Base-by-base conservation (phyloP, 2,329 filamentous ascomycete genomes). In the Diaporthe batatas region DNA sequence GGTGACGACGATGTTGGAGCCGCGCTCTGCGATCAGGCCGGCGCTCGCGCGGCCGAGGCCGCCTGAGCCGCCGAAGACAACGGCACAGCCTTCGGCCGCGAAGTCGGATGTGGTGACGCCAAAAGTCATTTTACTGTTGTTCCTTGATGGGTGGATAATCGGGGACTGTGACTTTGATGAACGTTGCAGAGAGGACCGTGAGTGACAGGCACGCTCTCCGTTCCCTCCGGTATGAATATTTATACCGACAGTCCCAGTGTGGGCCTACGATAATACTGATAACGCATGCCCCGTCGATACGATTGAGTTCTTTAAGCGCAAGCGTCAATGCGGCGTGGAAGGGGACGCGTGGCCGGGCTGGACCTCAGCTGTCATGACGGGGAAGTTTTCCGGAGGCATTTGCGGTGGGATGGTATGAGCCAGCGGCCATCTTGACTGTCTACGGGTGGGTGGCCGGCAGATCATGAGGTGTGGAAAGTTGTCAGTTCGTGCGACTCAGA, bases 21-120 rank as follows among this genome's bases (percentile, higher is more conserved):
- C 59, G 59, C 59, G 59, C 44, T 65, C 59, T 12, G 59, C 59
- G 10, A 65, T 65, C 59, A 65, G 44, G 29, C 59, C 59, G 3
- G 59, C 59, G 29, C 59, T 65, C 44, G 59, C 59, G 59, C 59
- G 59, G 29, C 59, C 59, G 21, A 65, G 59, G 18, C 59, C 59
- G 59, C 59, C 59, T 4, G 59, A 65, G 59, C 42, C 59, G 59
- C 59, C 59, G 59, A 65, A 51, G 59, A 65, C 44, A 29, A 65
- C 59, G 59, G 59, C 59, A 36, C 59, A 65, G 25, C 59, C 59
- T 34, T 65, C 59, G 42, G 36, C 36, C 11, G 59, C 3, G 12
- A 65, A 65, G 14, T 65, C 59, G 59, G 59, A 44, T 34, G 11
- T 8, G 59, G 42, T 49, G 59, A 65, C 44, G 44, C 62, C 62